Evolutionary conservation across 305 asterid genomes (phyloP).

Genomic region (Fraxinus floribunda): DNA sequence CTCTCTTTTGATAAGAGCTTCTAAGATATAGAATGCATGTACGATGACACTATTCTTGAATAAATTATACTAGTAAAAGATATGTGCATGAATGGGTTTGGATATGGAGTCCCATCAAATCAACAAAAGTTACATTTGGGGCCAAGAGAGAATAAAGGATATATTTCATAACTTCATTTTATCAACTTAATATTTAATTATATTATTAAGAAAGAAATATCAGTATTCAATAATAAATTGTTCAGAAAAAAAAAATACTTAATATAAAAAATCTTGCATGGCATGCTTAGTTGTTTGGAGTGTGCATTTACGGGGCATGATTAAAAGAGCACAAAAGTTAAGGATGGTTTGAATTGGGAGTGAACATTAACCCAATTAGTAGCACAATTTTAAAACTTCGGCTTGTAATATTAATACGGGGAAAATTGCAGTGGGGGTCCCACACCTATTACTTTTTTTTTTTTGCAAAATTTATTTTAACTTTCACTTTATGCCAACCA

Average conservation of each 20-base stretch:
- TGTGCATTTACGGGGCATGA: background rate
- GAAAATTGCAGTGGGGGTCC: too few species aligned
- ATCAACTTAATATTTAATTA: background rate
- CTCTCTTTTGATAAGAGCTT: background rate
- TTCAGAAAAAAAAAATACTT: too few species aligned
- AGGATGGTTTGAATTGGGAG: too few species aligned
- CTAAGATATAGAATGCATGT: background rate
- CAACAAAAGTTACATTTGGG: constrained; percentile 17
- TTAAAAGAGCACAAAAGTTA: too few species aligned
- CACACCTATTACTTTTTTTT: too few species aligned
- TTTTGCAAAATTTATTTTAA: too few species aligned
- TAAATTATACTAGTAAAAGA: background rate
- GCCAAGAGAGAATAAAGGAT: background rate
- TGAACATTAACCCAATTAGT: too few species aligned
- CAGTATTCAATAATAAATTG: background rate
- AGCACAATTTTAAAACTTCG: too few species aligned
- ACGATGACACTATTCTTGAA: background rate
- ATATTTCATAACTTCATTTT: background rate
- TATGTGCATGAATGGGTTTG: background rate
- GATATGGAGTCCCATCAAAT: constrained; percentile 37
- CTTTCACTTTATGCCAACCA: too few species aligned
- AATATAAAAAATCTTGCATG: background rate
- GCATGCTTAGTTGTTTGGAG: too few species aligned
- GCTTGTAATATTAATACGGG: too few species aligned
- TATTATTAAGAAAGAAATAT: background rate